Evolutionary conservation across 441 rosid genomes (phyloP).

Genomic region (Gossypium davidsonii): DNA sequence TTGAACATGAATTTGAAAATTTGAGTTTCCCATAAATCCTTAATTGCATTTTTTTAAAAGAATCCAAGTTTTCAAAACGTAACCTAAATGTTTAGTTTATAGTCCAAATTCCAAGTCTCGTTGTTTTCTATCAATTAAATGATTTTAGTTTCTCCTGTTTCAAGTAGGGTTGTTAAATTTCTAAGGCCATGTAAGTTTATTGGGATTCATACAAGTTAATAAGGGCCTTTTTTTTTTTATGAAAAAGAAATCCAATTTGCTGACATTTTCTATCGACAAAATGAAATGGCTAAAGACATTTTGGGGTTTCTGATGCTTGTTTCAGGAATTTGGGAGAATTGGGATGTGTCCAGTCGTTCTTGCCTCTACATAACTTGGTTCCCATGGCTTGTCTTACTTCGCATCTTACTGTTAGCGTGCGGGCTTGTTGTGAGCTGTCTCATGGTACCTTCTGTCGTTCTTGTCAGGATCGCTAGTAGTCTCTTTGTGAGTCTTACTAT

Average conservation of each 20-base stretch:
- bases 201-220: neutral
- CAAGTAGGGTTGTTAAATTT: neutral
- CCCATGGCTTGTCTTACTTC: constrained; percentile 52
- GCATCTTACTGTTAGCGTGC: constrained; percentile 54
- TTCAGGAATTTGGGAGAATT: constrained; percentile 68
- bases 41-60: neutral
- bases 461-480: constrained; percentile 94
- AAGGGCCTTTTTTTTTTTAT: neutral
- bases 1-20: neutral
- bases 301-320: neutral
- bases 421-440: constrained; percentile 88
- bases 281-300: neutral
- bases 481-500: constrained; percentile 80
- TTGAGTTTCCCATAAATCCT: neutral
- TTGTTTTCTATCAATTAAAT: neutral
- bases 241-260: neutral
- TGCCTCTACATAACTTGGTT: constrained; percentile 51
- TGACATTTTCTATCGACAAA: neutral
- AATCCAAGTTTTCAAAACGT: neutral
- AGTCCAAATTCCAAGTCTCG: neutral
- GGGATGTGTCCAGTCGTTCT: constrained; percentile 60
- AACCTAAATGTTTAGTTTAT: neutral
- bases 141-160: neutral
- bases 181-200: neutral
- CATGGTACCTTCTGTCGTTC: constrained; percentile 88